phyloP scores from a whole-genome alignment of 768 basidiomycete species.

The Cystofilobasidium bisporidii region DNA sequence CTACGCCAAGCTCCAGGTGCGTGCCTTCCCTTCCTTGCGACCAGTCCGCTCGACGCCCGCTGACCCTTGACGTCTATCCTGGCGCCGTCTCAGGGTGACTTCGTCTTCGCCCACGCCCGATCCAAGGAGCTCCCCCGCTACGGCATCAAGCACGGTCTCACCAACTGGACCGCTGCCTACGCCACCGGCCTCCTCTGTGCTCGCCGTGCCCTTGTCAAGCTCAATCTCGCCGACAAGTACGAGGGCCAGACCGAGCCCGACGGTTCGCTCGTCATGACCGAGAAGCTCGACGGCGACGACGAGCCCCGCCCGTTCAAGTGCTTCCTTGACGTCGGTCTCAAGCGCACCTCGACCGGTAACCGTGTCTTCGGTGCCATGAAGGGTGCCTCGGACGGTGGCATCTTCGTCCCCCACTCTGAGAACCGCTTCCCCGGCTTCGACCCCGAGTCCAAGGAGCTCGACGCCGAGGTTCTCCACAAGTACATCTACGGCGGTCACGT shows the following conservation, averaged over 20 bases:
- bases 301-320: constrained; percentile 97
- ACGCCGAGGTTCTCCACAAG: constrained; percentile 87
- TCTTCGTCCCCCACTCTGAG: constrained; percentile 94
- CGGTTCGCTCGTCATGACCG: constrained; percentile 72
- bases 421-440: constrained; percentile 98
- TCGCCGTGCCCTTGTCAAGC: constrained; percentile 86
- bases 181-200: constrained; percentile 92
- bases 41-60: not conserved
- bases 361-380: constrained; percentile 98
- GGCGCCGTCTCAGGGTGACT: constrained; percentile 72
- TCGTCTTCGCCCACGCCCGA: constrained; percentile 75
- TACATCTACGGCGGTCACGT: constrained; percentile 68
- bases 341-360: constrained; percentile 92
- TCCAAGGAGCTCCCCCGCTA: constrained; percentile 89
- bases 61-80: not conserved
- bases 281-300: constrained; percentile 78
- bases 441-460: constrained; percentile 79
- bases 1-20: constrained; percentile 83
- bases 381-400: constrained; percentile 93
- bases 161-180: constrained; percentile 98
- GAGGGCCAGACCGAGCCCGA: constrained; percentile 86
- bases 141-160: constrained; percentile 95
- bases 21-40: not conserved
- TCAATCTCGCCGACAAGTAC: constrained; percentile 96
- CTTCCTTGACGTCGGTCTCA: constrained; percentile 97